Evolutionary conservation across 1,284 basidiomycete species (phyloP).

Genomic region (Cerrena zonata): DNA sequence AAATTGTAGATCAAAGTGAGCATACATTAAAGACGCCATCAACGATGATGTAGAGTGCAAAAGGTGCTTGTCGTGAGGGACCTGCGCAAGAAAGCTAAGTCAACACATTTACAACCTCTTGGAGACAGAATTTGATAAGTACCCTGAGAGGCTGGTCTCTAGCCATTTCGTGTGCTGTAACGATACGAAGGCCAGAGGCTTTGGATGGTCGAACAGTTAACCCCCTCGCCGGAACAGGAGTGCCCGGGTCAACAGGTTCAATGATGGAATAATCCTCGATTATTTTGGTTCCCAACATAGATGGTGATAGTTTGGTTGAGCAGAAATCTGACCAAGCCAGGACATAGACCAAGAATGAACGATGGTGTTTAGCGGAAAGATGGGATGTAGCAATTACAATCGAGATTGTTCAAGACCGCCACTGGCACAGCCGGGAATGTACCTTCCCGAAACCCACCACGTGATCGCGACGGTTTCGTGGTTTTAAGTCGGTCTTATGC

Average conservation of each 20-base stretch:
- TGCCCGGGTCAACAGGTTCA: background rate
- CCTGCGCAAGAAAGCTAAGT: background rate
- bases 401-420: background rate
- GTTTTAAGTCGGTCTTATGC: too few relatives aligned
- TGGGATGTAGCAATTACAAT: background rate
- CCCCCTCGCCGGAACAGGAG: background rate
- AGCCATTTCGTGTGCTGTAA: constrained; percentile 2
- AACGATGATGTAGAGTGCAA: background rate
- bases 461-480: background rate
- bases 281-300: constrained; percentile 6
- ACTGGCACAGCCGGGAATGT: background rate
- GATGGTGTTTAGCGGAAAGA: background rate
- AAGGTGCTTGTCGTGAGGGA: background rate
- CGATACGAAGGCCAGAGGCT: constrained; percentile 1
- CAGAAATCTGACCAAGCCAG: background rate
- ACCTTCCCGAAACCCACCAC: background rate
- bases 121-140: too few relatives aligned
- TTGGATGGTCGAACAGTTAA: constrained; percentile 1
- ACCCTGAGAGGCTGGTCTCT: background rate
- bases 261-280: constrained; percentile 1
- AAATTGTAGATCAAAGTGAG: background rate
- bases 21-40: background rate
- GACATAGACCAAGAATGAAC: background rate
- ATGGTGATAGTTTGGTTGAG: too few relatives aligned
- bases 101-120: background rate